phyloP scores from a whole-genome alignment of 1,139 yeast genomes.

The Blastobotrys capitulatus region DNA sequence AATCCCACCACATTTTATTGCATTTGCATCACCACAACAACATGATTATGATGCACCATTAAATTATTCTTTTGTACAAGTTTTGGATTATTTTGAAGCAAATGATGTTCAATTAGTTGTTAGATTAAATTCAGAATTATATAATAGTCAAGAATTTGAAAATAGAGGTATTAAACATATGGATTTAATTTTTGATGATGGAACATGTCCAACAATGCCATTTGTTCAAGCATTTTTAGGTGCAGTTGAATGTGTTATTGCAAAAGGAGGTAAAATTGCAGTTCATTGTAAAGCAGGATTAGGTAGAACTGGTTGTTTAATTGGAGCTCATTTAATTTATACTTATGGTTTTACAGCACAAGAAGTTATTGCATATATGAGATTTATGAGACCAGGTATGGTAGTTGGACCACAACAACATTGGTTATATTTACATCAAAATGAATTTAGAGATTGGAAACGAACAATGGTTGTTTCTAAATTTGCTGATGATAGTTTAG shows the following conservation, averaged over 20 bases:
- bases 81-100: constrained; percentile 64
- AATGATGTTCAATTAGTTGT: constrained; percentile 84
- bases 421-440: constrained; percentile 94
- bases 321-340: constrained; percentile 93
- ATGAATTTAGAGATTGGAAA: constrained; percentile 94
- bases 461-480: constrained; percentile 82
- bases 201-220: constrained; percentile 94
- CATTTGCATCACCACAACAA: constrained; percentile 96
- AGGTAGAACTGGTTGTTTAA: constrained; percentile 95
- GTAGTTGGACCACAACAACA: constrained; percentile 99
- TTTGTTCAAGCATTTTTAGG: constrained; percentile 90
- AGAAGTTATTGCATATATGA: constrained; percentile 94
- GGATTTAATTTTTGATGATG: constrained; percentile 96
- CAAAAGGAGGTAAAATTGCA: constrained; percentile 85
- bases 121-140: constrained; percentile 83
- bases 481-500: constrained; percentile 64
- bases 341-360: constrained; percentile 96
- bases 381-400: constrained; percentile 97
- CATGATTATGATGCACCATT: constrained; percentile 36
- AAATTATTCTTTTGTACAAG: constrained; percentile 54
- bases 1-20: constrained; percentile 87
- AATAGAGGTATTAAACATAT: constrained; percentile 80
- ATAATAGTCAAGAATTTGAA: constrained; percentile 78
- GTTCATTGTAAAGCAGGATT: constrained; percentile 98
- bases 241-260: constrained; percentile 84